Percentiles rank a stretch among this genome's conserved stretches.
Conservation (phyloP, 2,329 filamentous ascomycete species). For the Fusarium sarcochroum region DNA sequence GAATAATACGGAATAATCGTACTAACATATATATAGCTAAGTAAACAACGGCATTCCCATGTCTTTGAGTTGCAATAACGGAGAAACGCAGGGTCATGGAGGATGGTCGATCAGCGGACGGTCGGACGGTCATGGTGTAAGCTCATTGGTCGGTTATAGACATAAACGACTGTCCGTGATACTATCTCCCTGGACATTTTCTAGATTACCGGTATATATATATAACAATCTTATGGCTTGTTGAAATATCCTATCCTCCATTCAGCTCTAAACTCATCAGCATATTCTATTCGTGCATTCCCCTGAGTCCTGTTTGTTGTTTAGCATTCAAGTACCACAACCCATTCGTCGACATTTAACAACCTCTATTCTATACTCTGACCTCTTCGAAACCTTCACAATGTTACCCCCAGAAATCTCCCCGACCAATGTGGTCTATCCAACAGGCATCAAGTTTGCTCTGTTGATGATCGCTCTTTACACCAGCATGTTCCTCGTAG, state of each 20-base stretch:
- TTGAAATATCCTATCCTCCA: background rate
- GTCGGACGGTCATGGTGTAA: constrained; percentile 31
- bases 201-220: constrained; percentile 2
- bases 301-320: too few species aligned
- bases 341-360: too few species aligned
- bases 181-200: constrained; percentile 1
- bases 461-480: constrained; percentile 20
- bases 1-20: too few species aligned
- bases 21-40: background rate
- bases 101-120: constrained; percentile 10
- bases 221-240: background rate
- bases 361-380: too few species aligned
- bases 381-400: background rate
- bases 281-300: background rate
- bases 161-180: background rate
- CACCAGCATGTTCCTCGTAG: constrained; percentile 22
- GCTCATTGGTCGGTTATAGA: constrained; percentile 24
- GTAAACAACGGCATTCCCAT: background rate
- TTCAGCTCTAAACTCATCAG: background rate
- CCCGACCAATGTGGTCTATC: constrained; percentile 4
- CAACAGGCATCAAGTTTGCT: constrained; percentile 5
- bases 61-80: background rate
- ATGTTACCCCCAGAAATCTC: constrained; percentile 1
- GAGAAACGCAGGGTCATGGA: constrained; percentile 4
- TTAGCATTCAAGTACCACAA: too few species aligned